Conservation (phyloP, 176 grass and related monocot species). For the Phoenix roebelenii region DNA sequence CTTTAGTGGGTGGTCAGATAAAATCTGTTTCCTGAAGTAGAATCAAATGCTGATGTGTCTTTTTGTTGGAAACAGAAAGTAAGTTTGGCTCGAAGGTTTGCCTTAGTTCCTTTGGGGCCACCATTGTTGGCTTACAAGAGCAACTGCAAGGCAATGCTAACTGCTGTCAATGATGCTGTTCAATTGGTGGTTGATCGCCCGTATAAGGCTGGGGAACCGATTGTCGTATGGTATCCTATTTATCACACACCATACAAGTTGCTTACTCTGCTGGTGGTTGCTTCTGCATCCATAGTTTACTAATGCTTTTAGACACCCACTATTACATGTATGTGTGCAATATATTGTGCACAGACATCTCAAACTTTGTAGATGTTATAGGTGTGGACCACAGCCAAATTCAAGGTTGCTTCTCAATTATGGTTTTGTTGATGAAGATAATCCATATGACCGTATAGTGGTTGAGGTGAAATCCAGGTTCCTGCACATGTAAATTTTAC, state of each 20-base stretch:
- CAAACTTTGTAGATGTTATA: slow-evolving; percentile 46
- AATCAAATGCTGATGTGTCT: not conserved
- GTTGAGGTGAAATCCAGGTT: slow-evolving; percentile 50
- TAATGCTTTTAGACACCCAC: not conserved
- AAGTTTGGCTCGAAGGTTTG: slow-evolving; percentile 94
- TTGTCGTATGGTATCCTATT: slow-evolving; percentile 72
- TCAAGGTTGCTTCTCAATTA: slow-evolving; percentile 95
- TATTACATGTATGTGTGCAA: not conserved
- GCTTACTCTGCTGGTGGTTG: not conserved
- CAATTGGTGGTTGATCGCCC: slow-evolving; percentile 69
- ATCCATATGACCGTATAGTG: slow-evolving; percentile 81
- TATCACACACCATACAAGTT: too few species aligned
- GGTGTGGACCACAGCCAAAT: slow-evolving; percentile 98
- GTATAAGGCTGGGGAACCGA: slow-evolving; percentile 79
- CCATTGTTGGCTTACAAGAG: slow-evolving; percentile 98
- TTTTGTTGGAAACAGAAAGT: slow-evolving; percentile 61
- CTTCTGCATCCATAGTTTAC: not conserved
- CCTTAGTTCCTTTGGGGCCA: slow-evolving; percentile 83
- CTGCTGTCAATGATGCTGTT: slow-evolving; percentile 70
- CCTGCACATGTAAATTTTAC: too few species aligned
- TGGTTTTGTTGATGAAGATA: slow-evolving; percentile 97
- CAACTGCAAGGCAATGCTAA: slow-evolving; percentile 94
- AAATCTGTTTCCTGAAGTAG: not conserved
- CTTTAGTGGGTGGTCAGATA: too few species aligned
- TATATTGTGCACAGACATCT: slow-evolving; percentile 7